phyloP scores from a whole-genome alignment of 2,329 filamentous ascomycete genomes.

The Pyricularia pennisetigena region DNA sequence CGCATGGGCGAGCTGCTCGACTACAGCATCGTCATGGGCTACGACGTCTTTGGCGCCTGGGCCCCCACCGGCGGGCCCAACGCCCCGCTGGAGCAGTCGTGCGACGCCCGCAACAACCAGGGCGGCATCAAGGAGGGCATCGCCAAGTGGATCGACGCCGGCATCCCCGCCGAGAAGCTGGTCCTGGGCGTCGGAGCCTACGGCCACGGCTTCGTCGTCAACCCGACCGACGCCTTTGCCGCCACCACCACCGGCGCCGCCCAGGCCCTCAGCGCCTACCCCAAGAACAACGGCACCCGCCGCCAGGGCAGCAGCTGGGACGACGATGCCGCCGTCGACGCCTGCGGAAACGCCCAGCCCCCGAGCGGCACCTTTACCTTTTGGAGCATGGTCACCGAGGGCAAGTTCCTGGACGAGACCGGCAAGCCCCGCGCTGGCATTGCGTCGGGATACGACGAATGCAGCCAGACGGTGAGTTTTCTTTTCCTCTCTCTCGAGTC shows the following conservation, averaged over 20 bases:
- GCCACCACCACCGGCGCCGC: background rate
- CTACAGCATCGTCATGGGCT: conserved; percentile 13
- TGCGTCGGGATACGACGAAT: conserved; percentile 7
- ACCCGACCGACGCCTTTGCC: conserved; percentile 7
- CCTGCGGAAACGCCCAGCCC: conserved; percentile 9
- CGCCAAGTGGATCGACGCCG: conserved; percentile 9
- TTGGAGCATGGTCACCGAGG: conserved; percentile 10
- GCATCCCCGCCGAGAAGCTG: conserved; percentile 10
- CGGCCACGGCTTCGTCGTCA: conserved; percentile 11
- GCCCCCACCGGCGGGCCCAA: conserved; percentile 10
- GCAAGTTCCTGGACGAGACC: conserved; percentile 8
- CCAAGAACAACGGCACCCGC: conserved; percentile 10
- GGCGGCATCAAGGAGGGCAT: conserved; percentile 9
- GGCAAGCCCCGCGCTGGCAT: conserved; percentile 8
- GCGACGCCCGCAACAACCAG: conserved; percentile 11
- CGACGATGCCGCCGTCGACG: conserved; percentile 9
- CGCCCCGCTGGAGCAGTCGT: conserved; percentile 7
- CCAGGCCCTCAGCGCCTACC: conserved; percentile 8
- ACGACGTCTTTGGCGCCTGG: conserved; percentile 13
- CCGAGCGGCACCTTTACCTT: conserved; percentile 9
- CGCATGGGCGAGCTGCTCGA: conserved; percentile 10
- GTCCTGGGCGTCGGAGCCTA: conserved; percentile 10
- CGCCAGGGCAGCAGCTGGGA: conserved; percentile 13
- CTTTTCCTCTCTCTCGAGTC: too few relatives aligned
- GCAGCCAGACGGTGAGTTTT: conserved; percentile 10